Evolutionary conservation across 78 protist genomes (phyloP).

Genomic region (Dictyostelium firmibasis): DNA sequence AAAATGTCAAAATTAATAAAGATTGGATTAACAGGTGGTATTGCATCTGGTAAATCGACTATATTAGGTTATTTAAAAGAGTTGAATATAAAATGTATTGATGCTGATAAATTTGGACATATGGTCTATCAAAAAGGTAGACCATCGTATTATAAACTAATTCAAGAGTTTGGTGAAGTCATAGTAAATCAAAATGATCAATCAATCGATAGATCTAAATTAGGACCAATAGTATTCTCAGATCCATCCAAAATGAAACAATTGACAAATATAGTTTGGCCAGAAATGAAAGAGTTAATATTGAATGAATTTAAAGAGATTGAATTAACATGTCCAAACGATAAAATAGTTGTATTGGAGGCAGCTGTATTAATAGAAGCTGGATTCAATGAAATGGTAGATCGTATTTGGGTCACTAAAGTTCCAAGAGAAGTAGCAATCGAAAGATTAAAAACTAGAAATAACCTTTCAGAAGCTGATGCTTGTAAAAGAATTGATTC

Average conservation of each 20-base stretch:
- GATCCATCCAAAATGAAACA: slow-evolving; percentile 26
- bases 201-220: slow-evolving; percentile 41
- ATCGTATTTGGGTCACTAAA: slow-evolving; percentile 37
- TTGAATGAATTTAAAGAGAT: slow-evolving; percentile 15
- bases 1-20: slow-evolving; percentile 24
- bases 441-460: background rate
- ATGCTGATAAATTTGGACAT: slow-evolving; percentile 75
- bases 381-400: slow-evolving; percentile 36
- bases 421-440: slow-evolving; percentile 53
- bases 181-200: slow-evolving; percentile 18
- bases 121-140: slow-evolving; percentile 9
- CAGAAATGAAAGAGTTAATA: slow-evolving; percentile 45
- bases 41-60: slow-evolving; percentile 62
- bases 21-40: slow-evolving; percentile 74
- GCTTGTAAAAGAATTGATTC: slow-evolving; percentile 32
- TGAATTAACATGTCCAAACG: background rate
- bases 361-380: slow-evolving; percentile 70
- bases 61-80: slow-evolving; percentile 36
- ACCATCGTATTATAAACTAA: slow-evolving; percentile 3
- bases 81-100: slow-evolving; percentile 20
- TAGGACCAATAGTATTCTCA: slow-evolving; percentile 73
- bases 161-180: slow-evolving; percentile 14
- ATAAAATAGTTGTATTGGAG: slow-evolving; percentile 53
- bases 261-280: slow-evolving; percentile 43
- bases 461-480: slow-evolving; percentile 13